A percentile compares a stretch with the other conserved stretches of the same genome.
Evolutionary conservation across 768 basidiomycete species (phyloP).

Genomic region (Xerocomus potaroensis): DNA sequence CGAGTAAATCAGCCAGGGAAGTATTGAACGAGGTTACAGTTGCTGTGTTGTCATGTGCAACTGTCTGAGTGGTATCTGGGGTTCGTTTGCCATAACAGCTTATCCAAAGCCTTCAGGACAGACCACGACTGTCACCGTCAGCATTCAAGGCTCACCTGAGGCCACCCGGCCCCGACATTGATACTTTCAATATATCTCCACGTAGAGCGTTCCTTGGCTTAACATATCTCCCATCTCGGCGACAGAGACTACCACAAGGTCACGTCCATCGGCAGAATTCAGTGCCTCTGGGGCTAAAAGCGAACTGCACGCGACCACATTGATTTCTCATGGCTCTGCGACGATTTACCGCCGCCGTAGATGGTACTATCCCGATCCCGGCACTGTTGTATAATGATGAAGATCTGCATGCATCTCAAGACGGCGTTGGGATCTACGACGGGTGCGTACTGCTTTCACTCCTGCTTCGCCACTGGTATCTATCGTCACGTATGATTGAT

Average conservation of each 20-base stretch:
- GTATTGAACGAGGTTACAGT: conserved; percentile 2
- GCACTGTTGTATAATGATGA: conserved; percentile 83
- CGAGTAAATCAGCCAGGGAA: neutral
- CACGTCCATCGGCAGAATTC: conserved; percentile 14
- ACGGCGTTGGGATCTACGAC: conserved; percentile 85
- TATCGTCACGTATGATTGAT: conserved; percentile 18
- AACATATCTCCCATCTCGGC: neutral
- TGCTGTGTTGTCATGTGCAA: neutral
- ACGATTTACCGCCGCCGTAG: conserved; percentile 52
- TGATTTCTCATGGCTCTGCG: conserved; percentile 45
- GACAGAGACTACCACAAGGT: conserved; percentile 1
- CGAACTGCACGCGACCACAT: neutral
- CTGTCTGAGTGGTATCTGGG: conserved; percentile 22
- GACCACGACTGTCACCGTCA: neutral
- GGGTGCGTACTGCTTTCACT: conserved; percentile 52
- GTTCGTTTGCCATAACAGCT: conserved; percentile 10
- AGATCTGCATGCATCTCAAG: conserved; percentile 65
- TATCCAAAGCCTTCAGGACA: conserved; percentile 6
- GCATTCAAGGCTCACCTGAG: conserved; percentile 23
- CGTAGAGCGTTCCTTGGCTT: conserved; percentile 9
- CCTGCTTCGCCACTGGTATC: conserved; percentile 6
- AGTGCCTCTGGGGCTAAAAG: neutral
- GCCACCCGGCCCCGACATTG: conserved; percentile 4
- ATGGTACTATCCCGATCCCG: conserved; percentile 73
- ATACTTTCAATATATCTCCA: conserved; percentile 5